A percentile compares a stretch with the other conserved stretches of the same genome.
Evolutionary conservation across 108 stramenopile genomes (phyloP).

Genomic region (Conticribra weissflogii): DNA sequence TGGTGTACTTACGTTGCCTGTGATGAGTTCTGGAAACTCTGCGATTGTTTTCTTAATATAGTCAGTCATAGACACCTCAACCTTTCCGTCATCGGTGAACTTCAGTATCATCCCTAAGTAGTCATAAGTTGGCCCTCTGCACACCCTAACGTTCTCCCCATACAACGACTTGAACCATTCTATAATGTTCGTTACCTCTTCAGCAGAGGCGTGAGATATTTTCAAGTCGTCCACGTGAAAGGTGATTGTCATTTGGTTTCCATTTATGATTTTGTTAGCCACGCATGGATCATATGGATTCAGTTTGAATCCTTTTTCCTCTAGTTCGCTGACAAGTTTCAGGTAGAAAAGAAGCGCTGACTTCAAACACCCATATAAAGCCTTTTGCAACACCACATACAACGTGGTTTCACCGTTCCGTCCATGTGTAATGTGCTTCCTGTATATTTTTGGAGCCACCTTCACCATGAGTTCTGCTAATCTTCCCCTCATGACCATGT

Average conservation of each 20-base stretch:
- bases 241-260: too few species aligned
- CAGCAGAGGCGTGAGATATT: neutral
- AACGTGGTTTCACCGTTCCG: neutral
- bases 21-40: neutral
- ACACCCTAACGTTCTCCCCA: neutral
- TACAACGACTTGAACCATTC: neutral
- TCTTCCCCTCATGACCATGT: neutral
- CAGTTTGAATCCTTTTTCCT: too few species aligned
- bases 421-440: too few species aligned
- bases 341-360: neutral
- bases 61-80: conserved; percentile 3
- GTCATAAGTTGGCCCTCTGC: neutral
- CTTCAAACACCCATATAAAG: neutral
- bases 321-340: neutral
- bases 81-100: neutral
- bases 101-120: neutral
- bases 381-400: too few species aligned
- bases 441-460: too few species aligned
- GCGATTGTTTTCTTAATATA: neutral
- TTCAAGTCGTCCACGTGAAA: conserved; percentile 1
- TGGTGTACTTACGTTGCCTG: neutral
- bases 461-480: too few species aligned
- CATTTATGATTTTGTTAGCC: too few species aligned
- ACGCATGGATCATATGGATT: too few species aligned
- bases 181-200: neutral